phyloP scores from a whole-genome alignment of 345 rosid genomes.

The Reutealis trisperma region DNA sequence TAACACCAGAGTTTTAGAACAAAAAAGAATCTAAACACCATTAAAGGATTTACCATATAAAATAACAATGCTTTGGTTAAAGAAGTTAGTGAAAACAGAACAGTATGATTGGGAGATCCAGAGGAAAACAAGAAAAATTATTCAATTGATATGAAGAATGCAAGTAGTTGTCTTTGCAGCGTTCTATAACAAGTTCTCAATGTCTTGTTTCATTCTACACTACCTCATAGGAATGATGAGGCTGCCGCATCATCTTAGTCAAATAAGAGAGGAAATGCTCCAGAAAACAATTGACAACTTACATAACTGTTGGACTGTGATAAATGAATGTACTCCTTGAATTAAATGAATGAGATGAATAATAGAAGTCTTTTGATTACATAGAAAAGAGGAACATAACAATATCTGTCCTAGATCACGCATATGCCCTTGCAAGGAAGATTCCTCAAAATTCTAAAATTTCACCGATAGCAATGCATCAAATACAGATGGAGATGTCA shows the following conservation, averaged over 20 bases:
- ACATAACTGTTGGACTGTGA: not conserved
- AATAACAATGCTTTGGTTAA: not conserved
- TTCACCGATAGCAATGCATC: not conserved
- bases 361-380: not conserved
- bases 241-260: not conserved
- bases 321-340: not conserved
- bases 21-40: not conserved
- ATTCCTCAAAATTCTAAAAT: not conserved
- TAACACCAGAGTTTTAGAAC: conserved; percentile 20
- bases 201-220: not conserved
- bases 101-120: not conserved
- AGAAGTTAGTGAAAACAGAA: not conserved
- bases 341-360: not conserved
- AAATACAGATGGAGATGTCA: not conserved
- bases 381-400: not conserved
- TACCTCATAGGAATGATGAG: not conserved
- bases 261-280: not conserved
- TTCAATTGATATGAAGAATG: not conserved
- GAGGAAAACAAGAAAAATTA: no score
- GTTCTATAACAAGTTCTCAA: not conserved
- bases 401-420: not conserved
- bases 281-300: not conserved
- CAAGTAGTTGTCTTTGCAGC: not conserved
- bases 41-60: no score
- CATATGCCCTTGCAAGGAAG: not conserved